Evolutionary conservation across 208 protist species (phyloP).

Genomic region (Tetramitus jugosus): DNA sequence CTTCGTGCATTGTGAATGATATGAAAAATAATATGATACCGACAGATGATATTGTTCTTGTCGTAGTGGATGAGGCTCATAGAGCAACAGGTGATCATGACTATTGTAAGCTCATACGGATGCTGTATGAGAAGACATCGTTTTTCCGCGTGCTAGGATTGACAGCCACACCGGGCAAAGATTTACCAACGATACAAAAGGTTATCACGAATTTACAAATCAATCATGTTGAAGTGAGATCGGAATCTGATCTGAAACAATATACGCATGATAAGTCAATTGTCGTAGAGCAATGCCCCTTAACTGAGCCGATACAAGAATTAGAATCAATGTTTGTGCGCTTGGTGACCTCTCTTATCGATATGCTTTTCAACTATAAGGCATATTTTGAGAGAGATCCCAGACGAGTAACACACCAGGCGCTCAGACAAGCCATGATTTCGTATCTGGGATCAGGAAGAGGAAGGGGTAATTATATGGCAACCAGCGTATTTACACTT

Average conservation of each 20-base stretch:
- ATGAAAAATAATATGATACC: conserved; percentile 29
- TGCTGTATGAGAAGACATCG: not conserved
- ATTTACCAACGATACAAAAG: conserved; percentile 31
- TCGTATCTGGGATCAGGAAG: too few relatives aligned
- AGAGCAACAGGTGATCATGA: conserved; percentile 45
- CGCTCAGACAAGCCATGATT: too few relatives aligned
- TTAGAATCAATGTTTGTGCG: not conserved
- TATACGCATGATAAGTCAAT: conserved; percentile 43
- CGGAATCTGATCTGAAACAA: conserved; percentile 46
- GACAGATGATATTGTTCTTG: conserved; percentile 38
- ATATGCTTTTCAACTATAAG: not conserved
- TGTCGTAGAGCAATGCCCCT: not conserved
- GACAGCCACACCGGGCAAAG: conserved; percentile 53
- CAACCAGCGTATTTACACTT: too few relatives aligned
- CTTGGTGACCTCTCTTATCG: not conserved
- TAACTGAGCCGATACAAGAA: not conserved
- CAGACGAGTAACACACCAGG: not conserved
- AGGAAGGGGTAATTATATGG: too few relatives aligned
- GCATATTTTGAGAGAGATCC: not conserved
- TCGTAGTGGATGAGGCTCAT: conserved; percentile 69
- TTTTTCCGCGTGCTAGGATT: conserved; percentile 56
- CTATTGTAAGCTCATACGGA: conserved; percentile 42
- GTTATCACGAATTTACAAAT: conserved; percentile 54
- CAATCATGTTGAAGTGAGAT: conserved; percentile 46
- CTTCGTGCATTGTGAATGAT: conserved; percentile 51